These are phyloP conservation scores for Lophium mytilinum DNA, from an alignment of 495 filamentous ascomycete species.

Conservation along the genomic window DNA sequence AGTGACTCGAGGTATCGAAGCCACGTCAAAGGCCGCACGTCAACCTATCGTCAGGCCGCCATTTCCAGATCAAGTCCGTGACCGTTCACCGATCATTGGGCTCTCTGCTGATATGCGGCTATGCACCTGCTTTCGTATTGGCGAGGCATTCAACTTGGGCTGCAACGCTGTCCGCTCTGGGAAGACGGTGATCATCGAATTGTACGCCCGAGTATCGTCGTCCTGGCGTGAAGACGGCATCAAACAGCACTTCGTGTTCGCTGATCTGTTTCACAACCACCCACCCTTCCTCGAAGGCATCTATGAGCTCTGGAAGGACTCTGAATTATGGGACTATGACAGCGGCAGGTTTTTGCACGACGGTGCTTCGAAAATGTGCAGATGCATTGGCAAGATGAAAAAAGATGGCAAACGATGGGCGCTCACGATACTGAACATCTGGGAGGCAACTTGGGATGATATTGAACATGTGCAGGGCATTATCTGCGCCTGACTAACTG, in stretches of 20 bases:
- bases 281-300: constrained; percentile 45
- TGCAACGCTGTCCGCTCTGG: constrained; percentile 34
- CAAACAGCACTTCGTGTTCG: constrained; percentile 52
- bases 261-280: constrained; percentile 50
- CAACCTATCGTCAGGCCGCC: constrained; percentile 38
- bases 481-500: constrained; percentile 21
- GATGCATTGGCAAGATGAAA: constrained; percentile 47
- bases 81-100: constrained; percentile 46
- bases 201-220: constrained; percentile 49
- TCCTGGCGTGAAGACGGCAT: constrained; percentile 41
- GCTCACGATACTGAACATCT: constrained; percentile 45
- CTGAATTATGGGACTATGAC: constrained; percentile 42
- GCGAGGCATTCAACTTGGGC: constrained; percentile 43
- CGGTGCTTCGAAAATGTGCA: constrained; percentile 34
- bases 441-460: constrained; percentile 46
- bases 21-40: too few relatives aligned
- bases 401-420: constrained; percentile 39
- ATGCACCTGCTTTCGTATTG: constrained; percentile 54
- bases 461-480: constrained; percentile 38
- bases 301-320: constrained; percentile 42
- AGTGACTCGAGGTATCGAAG: too few relatives aligned
- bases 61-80: constrained; percentile 42
- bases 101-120: constrained; percentile 40
- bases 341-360: constrained; percentile 29
- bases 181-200: constrained; percentile 46